A percentile compares a stretch with the other conserved stretches of the same genome.
Evolutionary conservation across 371 early-diverging fungal genomes (phyloP).

Genomic region (Haplosporangium sp.): DNA sequence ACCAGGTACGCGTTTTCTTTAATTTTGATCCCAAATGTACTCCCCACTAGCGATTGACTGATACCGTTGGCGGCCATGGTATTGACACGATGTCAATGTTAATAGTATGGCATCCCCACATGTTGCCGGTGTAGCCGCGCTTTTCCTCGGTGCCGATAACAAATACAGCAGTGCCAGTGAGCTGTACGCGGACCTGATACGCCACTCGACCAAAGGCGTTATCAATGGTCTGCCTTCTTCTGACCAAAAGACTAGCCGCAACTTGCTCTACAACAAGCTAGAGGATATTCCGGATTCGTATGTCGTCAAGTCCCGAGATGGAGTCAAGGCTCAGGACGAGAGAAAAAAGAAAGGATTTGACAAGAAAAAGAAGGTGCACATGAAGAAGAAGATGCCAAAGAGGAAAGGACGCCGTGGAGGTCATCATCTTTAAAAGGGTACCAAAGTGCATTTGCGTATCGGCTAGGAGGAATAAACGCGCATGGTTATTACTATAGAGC

Average conservation of each 20-base stretch:
- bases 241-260: slow-evolving; percentile 13
- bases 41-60: no score
- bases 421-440: neutral
- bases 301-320: slow-evolving; percentile 10
- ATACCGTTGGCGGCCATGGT: no score
- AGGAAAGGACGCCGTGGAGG: neutral
- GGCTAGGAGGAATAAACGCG: neutral
- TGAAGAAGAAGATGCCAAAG: slow-evolving; percentile 3
- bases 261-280: slow-evolving; percentile 43
- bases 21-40: neutral
- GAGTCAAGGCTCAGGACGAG: neutral
- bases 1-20: slow-evolving; percentile 59
- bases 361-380: neutral
- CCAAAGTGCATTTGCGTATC: neutral
- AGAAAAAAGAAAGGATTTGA: neutral
- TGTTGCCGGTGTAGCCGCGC: slow-evolving; percentile 95
- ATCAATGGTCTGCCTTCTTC: slow-evolving; percentile 56
- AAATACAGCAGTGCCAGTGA: slow-evolving; percentile 68
- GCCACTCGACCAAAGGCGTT: slow-evolving; percentile 68
- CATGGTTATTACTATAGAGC: no score
- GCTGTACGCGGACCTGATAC: slow-evolving; percentile 79
- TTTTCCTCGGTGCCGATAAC: slow-evolving; percentile 66
- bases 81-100: no score
- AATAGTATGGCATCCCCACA: slow-evolving; percentile 97
- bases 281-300: slow-evolving; percentile 9